Conservation (phyloP, 352 stramenopile genomes). For the Phytophthora cactorum region DNA sequence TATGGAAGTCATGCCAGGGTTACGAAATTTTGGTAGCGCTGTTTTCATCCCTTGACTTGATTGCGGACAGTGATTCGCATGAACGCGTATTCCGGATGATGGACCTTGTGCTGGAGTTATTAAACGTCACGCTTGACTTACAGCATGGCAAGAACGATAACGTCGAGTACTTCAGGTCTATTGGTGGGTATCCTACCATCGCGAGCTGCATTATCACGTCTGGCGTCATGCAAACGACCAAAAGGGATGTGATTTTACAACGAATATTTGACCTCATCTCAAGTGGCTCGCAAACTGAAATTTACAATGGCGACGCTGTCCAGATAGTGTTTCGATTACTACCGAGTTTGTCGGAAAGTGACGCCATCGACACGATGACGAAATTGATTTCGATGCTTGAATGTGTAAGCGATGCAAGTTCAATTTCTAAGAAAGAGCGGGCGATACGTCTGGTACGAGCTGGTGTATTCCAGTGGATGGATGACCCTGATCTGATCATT, state of each 20-base stretch:
- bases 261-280: slow-evolving; percentile 69
- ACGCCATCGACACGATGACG: slow-evolving; percentile 39
- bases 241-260: slow-evolving; percentile 46
- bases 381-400: slow-evolving; percentile 56
- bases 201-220: slow-evolving; percentile 66
- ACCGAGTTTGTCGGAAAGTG: slow-evolving; percentile 35
- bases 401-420: slow-evolving; percentile 43
- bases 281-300: slow-evolving; percentile 52
- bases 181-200: slow-evolving; percentile 54
- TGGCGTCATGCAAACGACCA: slow-evolving; percentile 46
- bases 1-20: slow-evolving; percentile 62
- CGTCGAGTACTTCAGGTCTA: slow-evolving; percentile 47
- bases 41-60: slow-evolving; percentile 57
- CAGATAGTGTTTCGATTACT: slow-evolving; percentile 61
- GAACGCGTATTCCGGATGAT: slow-evolving; percentile 46
- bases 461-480: slow-evolving; percentile 66
- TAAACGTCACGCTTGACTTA: slow-evolving; percentile 55
- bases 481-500: slow-evolving; percentile 40
- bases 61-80: slow-evolving; percentile 25
- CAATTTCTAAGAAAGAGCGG: slow-evolving; percentile 60
- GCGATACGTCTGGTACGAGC: slow-evolving; percentile 50
- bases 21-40: slow-evolving; percentile 67
- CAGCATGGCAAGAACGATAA: slow-evolving; percentile 33
- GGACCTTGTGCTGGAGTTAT: slow-evolving; percentile 55
- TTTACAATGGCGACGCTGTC: slow-evolving; percentile 63